Evolutionary conservation across 352 stramenopile species (phyloP).

Genomic region (Hyaloperonospora brassicae): DNA sequence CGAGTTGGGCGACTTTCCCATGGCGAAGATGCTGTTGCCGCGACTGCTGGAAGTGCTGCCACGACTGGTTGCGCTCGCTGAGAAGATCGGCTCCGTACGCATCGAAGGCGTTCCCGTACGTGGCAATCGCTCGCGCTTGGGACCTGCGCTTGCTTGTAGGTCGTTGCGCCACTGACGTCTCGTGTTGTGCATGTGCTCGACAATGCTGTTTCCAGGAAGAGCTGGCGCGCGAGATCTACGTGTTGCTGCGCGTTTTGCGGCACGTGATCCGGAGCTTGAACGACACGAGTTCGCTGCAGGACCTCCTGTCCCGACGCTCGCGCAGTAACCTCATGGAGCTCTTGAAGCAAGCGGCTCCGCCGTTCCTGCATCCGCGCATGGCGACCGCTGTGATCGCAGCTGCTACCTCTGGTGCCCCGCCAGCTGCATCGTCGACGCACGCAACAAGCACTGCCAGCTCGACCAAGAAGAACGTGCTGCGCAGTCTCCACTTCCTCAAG

Average conservation of each 20-base stretch:
- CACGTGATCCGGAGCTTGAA: conserved; percentile 53
- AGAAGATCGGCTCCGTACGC: conserved; percentile 53
- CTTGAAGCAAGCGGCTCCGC: conserved; percentile 44
- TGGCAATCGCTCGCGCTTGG: background rate
- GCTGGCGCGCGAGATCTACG: conserved; percentile 63
- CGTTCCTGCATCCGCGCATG: conserved; percentile 57
- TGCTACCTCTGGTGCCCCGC: conserved; percentile 20
- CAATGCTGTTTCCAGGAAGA: conserved; percentile 33
- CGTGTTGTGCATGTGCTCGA: background rate
- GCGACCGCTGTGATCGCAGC: conserved; percentile 46
- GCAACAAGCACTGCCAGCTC: conserved; percentile 4
- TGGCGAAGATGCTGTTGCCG: conserved; percentile 44
- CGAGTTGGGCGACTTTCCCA: conserved; percentile 41
- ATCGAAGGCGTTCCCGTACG: conserved; percentile 66
- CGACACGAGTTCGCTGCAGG: conserved; percentile 34
- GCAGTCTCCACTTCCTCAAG: conserved; percentile 41
- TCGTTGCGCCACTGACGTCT: background rate
- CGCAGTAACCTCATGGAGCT: conserved; percentile 41
- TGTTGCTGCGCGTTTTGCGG: conserved; percentile 52
- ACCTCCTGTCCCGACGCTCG: conserved; percentile 42
- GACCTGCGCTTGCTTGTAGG: too few relatives aligned
- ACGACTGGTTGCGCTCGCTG: conserved; percentile 39
- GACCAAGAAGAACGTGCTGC: conserved; percentile 35
- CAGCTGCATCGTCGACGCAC: conserved; percentile 8
- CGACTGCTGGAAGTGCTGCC: conserved; percentile 56